These are phyloP conservation scores for Cutaneotrichosporon daszewskae DNA, from an alignment of 1,284 basidiomycete genomes.

Conservation along the genomic window DNA sequence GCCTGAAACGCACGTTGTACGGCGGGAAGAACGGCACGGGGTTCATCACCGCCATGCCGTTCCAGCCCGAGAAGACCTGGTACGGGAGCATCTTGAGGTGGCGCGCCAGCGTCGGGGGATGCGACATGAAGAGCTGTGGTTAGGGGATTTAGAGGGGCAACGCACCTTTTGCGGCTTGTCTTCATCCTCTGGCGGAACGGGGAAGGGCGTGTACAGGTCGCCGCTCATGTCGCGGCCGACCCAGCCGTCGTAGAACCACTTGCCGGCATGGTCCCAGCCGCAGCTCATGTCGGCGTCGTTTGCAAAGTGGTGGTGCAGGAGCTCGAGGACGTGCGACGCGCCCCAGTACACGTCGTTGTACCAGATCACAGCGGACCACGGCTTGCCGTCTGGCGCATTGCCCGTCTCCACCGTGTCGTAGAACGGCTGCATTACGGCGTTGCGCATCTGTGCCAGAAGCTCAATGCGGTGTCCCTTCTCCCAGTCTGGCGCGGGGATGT, in stretches of 20 bases:
- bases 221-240: conserved; percentile 48
- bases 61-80: conserved; percentile 54
- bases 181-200: conserved; percentile 43
- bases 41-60: conserved; percentile 51
- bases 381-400: conserved; percentile 37
- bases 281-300: conserved; percentile 50
- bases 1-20: conserved; percentile 40
- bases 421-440: conserved; percentile 46
- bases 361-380: conserved; percentile 44
- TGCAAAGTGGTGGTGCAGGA: conserved; percentile 45
- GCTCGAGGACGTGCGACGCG: conserved; percentile 47
- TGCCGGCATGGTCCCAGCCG: conserved; percentile 48
- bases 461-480: conserved; percentile 44
- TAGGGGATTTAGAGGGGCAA: not conserved
- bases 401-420: conserved; percentile 30
- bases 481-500: conserved; percentile 37
- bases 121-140: conserved; percentile 37
- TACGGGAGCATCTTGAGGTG: conserved; percentile 40
- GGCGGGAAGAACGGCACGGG: conserved; percentile 40
- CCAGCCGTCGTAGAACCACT: conserved; percentile 50
- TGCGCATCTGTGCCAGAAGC: conserved; percentile 46
- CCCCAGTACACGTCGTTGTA: conserved; percentile 50
- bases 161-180: conserved; percentile 41
- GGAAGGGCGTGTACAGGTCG: conserved; percentile 41
- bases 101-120: conserved; percentile 30